A percentile compares a stretch with the other conserved stretches of the same genome.
Evolutionary conservation across 164 flowering plant genomes (phyloP).

Genomic region (Akebia trifoliata): DNA sequence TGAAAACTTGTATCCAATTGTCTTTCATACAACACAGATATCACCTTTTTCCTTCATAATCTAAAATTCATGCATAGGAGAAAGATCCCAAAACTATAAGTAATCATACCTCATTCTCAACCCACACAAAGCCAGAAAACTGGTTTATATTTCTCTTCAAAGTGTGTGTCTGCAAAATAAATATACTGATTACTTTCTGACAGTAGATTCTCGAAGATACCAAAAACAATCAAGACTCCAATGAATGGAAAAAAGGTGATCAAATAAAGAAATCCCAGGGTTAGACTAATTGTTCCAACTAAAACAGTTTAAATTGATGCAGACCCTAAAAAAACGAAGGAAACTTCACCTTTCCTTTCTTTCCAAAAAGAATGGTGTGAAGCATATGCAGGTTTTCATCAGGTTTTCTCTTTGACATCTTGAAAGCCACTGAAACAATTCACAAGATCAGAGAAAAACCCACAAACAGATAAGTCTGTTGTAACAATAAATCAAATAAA

Average conservation of each 20-base stretch:
- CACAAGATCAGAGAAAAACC: conserved; percentile 26
- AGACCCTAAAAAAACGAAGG: too few species aligned
- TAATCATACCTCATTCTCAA: conserved; percentile 63
- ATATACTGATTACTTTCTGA: neutral
- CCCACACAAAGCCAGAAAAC: conserved; percentile 88
- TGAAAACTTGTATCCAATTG: neutral
- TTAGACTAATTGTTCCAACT: too few species aligned
- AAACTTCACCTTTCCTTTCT: conserved; percentile 59
- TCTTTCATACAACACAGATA: too few species aligned
- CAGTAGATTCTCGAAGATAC: too few species aligned
- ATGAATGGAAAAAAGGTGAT: too few species aligned
- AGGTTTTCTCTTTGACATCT: conserved; percentile 80
- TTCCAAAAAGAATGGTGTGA: conserved; percentile 76
- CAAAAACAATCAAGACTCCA: too few species aligned
- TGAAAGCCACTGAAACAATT: conserved; percentile 80
- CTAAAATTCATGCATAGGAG: neutral
- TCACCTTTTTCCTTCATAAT: neutral
- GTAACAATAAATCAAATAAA: conserved; percentile 9
- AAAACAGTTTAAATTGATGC: too few species aligned
- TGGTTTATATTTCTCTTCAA: conserved; percentile 66
- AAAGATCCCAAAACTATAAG: neutral
- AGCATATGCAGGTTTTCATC: conserved; percentile 83
- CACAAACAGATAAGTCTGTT: conserved; percentile 11
- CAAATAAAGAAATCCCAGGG: too few species aligned
- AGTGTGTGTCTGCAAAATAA: conserved; percentile 40